These are phyloP conservation scores for Anaeromyces robustus DNA, from an alignment of 192 early-diverging fungal species.

Conservation along the genomic window DNA sequence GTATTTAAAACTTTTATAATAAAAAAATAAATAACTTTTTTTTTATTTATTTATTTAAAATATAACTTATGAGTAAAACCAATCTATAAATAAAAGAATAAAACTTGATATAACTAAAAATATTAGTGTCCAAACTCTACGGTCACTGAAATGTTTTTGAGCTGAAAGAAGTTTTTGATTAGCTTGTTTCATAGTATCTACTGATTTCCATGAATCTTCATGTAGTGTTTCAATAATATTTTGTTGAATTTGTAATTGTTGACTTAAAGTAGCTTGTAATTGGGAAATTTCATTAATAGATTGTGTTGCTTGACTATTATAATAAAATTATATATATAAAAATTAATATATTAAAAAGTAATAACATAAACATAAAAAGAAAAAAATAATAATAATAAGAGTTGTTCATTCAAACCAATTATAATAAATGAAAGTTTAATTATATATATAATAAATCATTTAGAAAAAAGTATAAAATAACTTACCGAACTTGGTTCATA, in stretches of 20 bases:
- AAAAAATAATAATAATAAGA: too few relatives aligned
- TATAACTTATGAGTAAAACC: not conserved
- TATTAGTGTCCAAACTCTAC: not conserved
- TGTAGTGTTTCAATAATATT: not conserved
- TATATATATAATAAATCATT: too few relatives aligned
- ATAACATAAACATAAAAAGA: too few relatives aligned
- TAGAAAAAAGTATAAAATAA: too few relatives aligned
- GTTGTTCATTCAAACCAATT: too few relatives aligned
- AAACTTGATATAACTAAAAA: not conserved
- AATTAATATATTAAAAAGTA: too few relatives aligned
- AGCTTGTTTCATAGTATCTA: not conserved
- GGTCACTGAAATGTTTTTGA: not conserved
- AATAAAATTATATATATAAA: too few relatives aligned
- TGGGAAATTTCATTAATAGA: not conserved
- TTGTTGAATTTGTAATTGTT: not conserved
- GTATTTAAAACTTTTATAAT: too few relatives aligned
- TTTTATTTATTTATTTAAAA: too few relatives aligned
- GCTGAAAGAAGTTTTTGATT: not conserved
- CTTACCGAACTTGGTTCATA: not conserved
- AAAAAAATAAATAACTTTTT: too few relatives aligned
- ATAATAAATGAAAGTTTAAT: too few relatives aligned
- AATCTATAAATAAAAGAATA: not conserved
- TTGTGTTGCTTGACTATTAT: not conserved
- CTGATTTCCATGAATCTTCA: not conserved
- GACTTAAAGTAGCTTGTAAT: not conserved